Base-by-base conservation (phyloP, 1,284 basidiomycete genomes). In the Amylostereum areolatum region DNA sequence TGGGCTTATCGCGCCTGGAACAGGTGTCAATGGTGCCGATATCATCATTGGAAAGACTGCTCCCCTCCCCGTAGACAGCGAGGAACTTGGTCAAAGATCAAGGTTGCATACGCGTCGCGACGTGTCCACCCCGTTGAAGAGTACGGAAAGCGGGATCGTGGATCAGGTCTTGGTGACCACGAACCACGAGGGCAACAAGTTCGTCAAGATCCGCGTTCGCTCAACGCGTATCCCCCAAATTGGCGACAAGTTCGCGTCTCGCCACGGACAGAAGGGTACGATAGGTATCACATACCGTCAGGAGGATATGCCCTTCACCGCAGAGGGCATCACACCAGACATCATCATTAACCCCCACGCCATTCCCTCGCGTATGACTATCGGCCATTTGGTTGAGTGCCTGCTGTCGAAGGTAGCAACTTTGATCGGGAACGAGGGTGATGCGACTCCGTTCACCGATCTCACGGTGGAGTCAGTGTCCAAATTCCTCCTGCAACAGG, bases 31-130 rank as follows among this genome's bases (percentile, higher is more conserved):
- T 51, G 96, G 96, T 35, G 96, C 98, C 66, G 96, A 99, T 66
- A 98, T 99, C 60, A 97, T 99, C 60, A 99, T 99, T 57, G 96
- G 96, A 52, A 99, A 99, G 74, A 99, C 97, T 1, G 94, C 97
- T 8, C 97, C 97, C 4, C 86, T 99, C 47, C 94, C 94, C 46
- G 87, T 92, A 1, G 96, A 99, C 62, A 94, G 89, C 58, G 96
- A 99, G 63, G 96, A 99, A 68, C 80, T 99, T 12, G 96, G 96
- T 45, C 94, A 97, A 65, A 82, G 96, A 41, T 94, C 91, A 36
- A 82, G 93, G 56, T 83, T 84, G 30, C 96, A 99, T 64, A 94
- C 89, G 29, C 78, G 84, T 44, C 86, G 95, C 41, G 97, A 99
- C 59, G 94, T 97, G 18, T 98, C 96, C 18, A 98, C 94, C 3